A percentile compares a stretch with the other conserved stretches of the same genome.
phyloP scores from a whole-genome alignment of 768 basidiomycete species.

The Rickenella mellea region DNA sequence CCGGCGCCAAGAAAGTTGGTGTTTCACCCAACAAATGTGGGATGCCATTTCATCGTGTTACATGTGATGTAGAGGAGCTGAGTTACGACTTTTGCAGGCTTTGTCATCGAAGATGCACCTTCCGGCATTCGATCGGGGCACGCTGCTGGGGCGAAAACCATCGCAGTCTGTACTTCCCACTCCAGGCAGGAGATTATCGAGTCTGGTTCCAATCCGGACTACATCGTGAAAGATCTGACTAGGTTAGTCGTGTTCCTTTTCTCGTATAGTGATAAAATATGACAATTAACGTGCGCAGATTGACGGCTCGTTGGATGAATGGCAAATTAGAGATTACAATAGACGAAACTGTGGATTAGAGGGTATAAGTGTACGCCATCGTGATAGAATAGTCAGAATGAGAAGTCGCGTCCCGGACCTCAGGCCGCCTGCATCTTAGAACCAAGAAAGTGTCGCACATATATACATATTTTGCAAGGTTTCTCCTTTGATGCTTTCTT shows the following conservation, averaged over 20 bases:
- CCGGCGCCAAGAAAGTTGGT: conserved; percentile 56
- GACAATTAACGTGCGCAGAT: conserved; percentile 21
- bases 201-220: conserved; percentile 49
- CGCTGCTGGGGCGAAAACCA: conserved; percentile 63
- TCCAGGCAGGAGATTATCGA: conserved; percentile 39
- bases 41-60: not conserved
- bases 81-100: conserved; percentile 35
- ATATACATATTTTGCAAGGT: no score
- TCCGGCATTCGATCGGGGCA: conserved; percentile 70
- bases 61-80: not conserved
- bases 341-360: no score
- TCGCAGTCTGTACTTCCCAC: conserved; percentile 83
- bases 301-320: conserved; percentile 34
- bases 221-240: conserved; percentile 59
- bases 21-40: conserved; percentile 50
- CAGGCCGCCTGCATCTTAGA: no score
- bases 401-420: no score
- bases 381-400: no score
- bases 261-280: not conserved
- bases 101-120: conserved; percentile 88
- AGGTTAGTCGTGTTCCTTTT: conserved; percentile 31
- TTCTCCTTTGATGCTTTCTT: no score
- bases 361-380: no score
- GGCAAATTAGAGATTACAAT: conserved; percentile 39
- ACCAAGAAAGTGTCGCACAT: no score